Percentiles rank a stretch among this genome's conserved stretches.
Conservation (phyloP, 352 stramenopile genomes). For the Elongisporangium prolatum region DNA sequence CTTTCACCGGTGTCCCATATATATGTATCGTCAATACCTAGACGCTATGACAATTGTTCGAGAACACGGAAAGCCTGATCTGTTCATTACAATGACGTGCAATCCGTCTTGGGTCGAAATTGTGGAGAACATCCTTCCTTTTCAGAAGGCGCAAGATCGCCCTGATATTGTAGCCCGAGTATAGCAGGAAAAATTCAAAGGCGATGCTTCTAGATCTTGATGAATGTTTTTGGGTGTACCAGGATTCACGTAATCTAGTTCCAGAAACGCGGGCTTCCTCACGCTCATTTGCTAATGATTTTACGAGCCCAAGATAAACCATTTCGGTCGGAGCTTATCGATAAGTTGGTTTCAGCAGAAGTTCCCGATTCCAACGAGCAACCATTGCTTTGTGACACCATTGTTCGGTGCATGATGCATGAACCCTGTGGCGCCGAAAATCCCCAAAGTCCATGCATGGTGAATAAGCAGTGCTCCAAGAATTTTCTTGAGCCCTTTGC, state of each 20-base stretch:
- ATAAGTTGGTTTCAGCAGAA: slow-evolving; percentile 7
- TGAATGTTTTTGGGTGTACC: slow-evolving; percentile 11
- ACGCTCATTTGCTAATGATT: slow-evolving; percentile 2
- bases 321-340: not conserved
- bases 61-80: slow-evolving; percentile 22
- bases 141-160: slow-evolving; percentile 11
- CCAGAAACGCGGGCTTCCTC: slow-evolving; percentile 1
- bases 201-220: slow-evolving; percentile 19
- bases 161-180: slow-evolving; percentile 15
- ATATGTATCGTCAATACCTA: slow-evolving; percentile 23
- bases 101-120: slow-evolving; percentile 48
- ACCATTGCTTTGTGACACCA: slow-evolving; percentile 3
- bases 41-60: slow-evolving; percentile 37
- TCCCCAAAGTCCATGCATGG: slow-evolving; percentile 4
- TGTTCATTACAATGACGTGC: slow-evolving; percentile 52
- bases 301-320: no score
- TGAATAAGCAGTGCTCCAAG: slow-evolving; percentile 24
- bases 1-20: slow-evolving; percentile 9
- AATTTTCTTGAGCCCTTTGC: slow-evolving; percentile 13
- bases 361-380: slow-evolving; percentile 3
- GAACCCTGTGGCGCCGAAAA: slow-evolving; percentile 8
- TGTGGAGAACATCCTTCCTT: slow-evolving; percentile 5
- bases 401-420: slow-evolving; percentile 12
- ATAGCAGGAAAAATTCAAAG: slow-evolving; percentile 18
- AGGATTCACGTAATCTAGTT: slow-evolving; percentile 39